phyloP scores from a whole-genome alignment of 139 green algal species.

The Deuterostichococcus epilithicus region DNA sequence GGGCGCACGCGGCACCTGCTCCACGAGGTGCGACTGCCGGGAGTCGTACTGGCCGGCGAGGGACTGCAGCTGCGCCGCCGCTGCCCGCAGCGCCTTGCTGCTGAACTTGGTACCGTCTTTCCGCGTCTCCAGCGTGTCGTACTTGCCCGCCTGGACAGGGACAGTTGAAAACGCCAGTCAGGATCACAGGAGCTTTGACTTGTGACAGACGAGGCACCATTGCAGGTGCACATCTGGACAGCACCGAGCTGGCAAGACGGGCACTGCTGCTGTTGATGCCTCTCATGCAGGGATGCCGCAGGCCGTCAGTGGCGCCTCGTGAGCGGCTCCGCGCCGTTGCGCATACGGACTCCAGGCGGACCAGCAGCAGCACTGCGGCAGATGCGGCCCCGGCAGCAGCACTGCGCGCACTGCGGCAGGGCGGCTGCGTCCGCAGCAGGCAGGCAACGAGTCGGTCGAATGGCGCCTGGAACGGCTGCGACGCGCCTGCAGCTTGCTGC shows the following conservation, averaged over 20 bases:
- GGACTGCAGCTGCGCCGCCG: slow-evolving; percentile 61
- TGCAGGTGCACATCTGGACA: too few relatives aligned
- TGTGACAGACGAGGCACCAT: not conserved
- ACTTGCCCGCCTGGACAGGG: slow-evolving; percentile 41
- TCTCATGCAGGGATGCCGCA: too few relatives aligned
- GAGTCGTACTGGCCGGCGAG: slow-evolving; percentile 64
- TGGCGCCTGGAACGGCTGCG: not conserved
- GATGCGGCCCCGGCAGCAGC: too few relatives aligned
- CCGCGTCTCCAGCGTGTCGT: slow-evolving; percentile 77
- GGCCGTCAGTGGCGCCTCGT: too few relatives aligned
- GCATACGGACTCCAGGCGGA: too few relatives aligned
- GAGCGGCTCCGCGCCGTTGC: too few relatives aligned
- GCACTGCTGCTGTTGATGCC: too few relatives aligned
- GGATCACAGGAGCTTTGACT: slow-evolving; percentile 19
- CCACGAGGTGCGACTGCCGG: slow-evolving; percentile 75
- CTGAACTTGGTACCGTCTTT: slow-evolving; percentile 98
- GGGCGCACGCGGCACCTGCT: slow-evolving; percentile 49
- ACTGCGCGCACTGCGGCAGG: too few relatives aligned
- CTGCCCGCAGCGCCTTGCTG: slow-evolving; percentile 58
- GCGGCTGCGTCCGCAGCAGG: too few relatives aligned
- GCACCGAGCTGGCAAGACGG: too few relatives aligned
- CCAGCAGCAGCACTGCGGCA: too few relatives aligned
- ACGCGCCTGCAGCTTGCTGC: slow-evolving; percentile 68
- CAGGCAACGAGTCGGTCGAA: too few relatives aligned
- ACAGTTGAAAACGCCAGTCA: not conserved